Percentiles rank a stretch among this genome's conserved stretches.
Evolutionary conservation across 768 basidiomycete genomes (phyloP).

Genomic region (Naganishia antarctica): DNA sequence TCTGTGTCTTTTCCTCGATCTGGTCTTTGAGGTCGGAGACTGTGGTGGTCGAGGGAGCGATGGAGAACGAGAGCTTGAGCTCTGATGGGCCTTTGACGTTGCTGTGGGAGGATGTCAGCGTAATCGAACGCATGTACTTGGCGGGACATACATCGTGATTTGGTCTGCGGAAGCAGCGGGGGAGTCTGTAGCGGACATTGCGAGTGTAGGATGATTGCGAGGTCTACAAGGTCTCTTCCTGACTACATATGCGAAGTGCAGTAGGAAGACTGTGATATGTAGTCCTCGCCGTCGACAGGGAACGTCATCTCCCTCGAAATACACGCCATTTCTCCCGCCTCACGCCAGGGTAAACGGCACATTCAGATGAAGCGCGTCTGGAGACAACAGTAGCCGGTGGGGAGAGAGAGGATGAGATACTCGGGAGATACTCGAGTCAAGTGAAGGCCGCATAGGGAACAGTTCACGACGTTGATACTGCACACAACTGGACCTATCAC

Average conservation of each 20-base stretch:
- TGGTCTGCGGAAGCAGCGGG: conserved; percentile 26
- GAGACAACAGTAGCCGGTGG: conserved; percentile 25
- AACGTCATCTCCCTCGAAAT: neutral
- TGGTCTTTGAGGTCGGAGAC: conserved; percentile 85
- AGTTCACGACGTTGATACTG: no score
- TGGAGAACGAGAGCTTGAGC: conserved; percentile 82
- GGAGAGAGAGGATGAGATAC: conserved; percentile 65
- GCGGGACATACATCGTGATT: conserved; percentile 38
- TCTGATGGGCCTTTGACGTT: conserved; percentile 67
- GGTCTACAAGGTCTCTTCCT: no score
- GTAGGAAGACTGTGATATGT: no score
- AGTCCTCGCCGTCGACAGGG: neutral
- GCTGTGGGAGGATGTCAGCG: conserved; percentile 29
- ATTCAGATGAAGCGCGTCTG: no score
- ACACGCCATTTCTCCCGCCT: neutral
- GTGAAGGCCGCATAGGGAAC: no score
- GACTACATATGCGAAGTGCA: no score
- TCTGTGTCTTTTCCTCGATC: conserved; percentile 78
- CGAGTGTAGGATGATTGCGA: no score
- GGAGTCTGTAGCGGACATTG: conserved; percentile 4
- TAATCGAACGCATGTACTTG: no score
- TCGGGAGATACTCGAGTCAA: no score
- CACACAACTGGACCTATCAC: no score
- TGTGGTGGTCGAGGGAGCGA: conserved; percentile 67
- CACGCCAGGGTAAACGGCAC: no score